Evolutionary conservation across 768 basidiomycete genomes (phyloP).

Genomic region (Lepiota brunneoincarnata): DNA sequence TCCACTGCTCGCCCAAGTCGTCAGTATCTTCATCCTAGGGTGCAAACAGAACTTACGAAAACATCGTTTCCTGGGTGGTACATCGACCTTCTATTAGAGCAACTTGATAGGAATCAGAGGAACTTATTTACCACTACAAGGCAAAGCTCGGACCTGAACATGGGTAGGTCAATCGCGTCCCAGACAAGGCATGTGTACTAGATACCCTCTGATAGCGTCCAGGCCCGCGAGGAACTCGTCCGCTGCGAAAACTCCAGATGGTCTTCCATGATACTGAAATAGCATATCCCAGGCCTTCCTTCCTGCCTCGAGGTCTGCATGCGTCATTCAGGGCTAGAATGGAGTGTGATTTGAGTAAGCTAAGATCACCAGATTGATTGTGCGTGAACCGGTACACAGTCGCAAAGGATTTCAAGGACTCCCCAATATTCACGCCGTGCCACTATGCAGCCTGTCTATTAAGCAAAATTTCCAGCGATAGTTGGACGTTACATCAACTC

Average conservation of each 20-base stretch:
- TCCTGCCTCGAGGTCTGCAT: constrained; percentile 42
- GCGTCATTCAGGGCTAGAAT: neutral
- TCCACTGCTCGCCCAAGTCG: constrained; percentile 28
- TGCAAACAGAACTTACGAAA: too few species aligned
- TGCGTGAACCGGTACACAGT: constrained; percentile 53
- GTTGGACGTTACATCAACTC: too few species aligned
- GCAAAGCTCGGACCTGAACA: too few species aligned
- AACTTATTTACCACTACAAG: too few species aligned
- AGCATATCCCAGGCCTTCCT: constrained; percentile 51
- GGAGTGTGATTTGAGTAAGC: neutral
- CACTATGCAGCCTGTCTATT: constrained; percentile 25
- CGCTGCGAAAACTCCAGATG: constrained; percentile 51
- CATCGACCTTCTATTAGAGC: too few species aligned
- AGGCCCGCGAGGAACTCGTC: constrained; percentile 55
- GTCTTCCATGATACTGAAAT: constrained; percentile 56
- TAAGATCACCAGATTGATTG: constrained; percentile 44
- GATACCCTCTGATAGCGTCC: constrained; percentile 46
- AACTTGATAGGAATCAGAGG: too few species aligned
- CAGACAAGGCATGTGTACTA: too few species aligned
- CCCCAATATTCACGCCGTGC: constrained; percentile 59
- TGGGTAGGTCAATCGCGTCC: too few species aligned
- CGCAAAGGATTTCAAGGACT: constrained; percentile 51
- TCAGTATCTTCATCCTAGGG: constrained; percentile 3
- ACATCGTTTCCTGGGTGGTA: too few species aligned
- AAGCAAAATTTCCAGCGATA: too few species aligned